Conservation (phyloP, 495 filamentous ascomycete species). For the Penicillium goetzii region DNA sequence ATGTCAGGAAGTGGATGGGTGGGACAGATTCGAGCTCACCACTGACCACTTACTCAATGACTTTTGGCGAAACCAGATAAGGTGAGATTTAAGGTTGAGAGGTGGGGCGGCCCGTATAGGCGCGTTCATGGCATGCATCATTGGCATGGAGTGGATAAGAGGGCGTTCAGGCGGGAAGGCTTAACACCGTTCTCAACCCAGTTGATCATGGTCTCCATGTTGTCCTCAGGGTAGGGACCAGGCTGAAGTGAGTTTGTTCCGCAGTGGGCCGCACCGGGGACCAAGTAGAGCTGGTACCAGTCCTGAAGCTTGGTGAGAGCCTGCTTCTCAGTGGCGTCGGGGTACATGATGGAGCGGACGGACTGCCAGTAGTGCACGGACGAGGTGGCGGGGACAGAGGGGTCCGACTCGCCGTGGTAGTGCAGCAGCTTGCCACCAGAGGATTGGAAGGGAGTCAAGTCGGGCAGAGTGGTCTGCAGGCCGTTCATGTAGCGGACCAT, state of each 20-base stretch:
- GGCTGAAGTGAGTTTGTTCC: slow-evolving; percentile 49
- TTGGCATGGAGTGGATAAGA: no score
- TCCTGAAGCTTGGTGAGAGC: slow-evolving; percentile 46
- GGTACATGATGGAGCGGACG: slow-evolving; percentile 54
- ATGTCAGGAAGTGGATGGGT: no score
- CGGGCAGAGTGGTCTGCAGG: slow-evolving; percentile 53
- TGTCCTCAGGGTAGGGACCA: slow-evolving; percentile 51
- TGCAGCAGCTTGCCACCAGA: slow-evolving; percentile 55
- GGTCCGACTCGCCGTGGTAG: slow-evolving; percentile 58
- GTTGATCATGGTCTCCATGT: slow-evolving; percentile 49
- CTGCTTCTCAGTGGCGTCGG: slow-evolving; percentile 34
- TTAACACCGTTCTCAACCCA: slow-evolving; percentile 57
- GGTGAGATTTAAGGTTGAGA: no score
- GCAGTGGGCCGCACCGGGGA: slow-evolving; percentile 57
- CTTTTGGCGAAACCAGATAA: no score
- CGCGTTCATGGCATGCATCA: no score
- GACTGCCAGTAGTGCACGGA: slow-evolving; percentile 57
- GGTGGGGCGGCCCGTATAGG: no score
- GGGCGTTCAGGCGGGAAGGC: slow-evolving; percentile 46
- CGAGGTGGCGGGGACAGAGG: slow-evolving; percentile 49
- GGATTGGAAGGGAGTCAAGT: slow-evolving; percentile 44
- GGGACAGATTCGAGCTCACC: no score
- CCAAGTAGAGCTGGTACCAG: slow-evolving; percentile 56
- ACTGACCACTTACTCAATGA: no score
- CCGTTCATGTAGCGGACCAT: slow-evolving; percentile 39